Base-by-base conservation (phyloP, 176 grass and related monocot species). In the Aegilops tauschii region DNA sequence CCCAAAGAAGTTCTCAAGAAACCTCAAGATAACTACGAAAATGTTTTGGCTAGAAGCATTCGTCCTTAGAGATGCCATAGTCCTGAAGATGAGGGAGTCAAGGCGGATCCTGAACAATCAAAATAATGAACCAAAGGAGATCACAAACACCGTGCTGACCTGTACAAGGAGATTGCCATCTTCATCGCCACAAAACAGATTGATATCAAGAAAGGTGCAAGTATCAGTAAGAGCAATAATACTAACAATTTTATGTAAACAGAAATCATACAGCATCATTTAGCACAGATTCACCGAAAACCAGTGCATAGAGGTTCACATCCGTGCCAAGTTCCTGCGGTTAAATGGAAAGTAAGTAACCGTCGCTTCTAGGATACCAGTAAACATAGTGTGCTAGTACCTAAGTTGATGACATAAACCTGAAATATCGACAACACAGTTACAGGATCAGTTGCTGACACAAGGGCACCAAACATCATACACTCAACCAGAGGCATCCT, bases 371-470 rank as follows among this genome's bases (percentile, higher is more conserved):
- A 36, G 31, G 32, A 30, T 30, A 69, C 20, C 5, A 73, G 49
- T 71, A 89, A 77, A 56, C 32, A 64, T 35, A 20, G 37, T 6
- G 21, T 37, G 40, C 1, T 76, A 65, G 16, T 84, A 31, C 47
- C 10, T 86, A 16, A 84, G 87, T 49, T 8, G 40, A 30, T 12
- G 8, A 14, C 56, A 89, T 9, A 69, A 79, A 98, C 97, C 97
- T 98, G 97, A 81, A 98, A 98, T 96, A 96, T 96, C 16, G 97
- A 98, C 83, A 96, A 25, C 31, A 98, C 97, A 16, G 94, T 98
- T 16, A 96, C 94, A 90, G 97, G 94, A 93, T 98, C 97, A 77
- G 97, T 98, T 85, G 97, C 92, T 83, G 94, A 98, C n/a, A 98
- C 92, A 62, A 98, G 97, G 82, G 97, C 90, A 44, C 94, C 97